Evolutionary conservation across 139 green algal species (phyloP).

Genomic region (Chlamydomonas sphaeroides): DNA sequence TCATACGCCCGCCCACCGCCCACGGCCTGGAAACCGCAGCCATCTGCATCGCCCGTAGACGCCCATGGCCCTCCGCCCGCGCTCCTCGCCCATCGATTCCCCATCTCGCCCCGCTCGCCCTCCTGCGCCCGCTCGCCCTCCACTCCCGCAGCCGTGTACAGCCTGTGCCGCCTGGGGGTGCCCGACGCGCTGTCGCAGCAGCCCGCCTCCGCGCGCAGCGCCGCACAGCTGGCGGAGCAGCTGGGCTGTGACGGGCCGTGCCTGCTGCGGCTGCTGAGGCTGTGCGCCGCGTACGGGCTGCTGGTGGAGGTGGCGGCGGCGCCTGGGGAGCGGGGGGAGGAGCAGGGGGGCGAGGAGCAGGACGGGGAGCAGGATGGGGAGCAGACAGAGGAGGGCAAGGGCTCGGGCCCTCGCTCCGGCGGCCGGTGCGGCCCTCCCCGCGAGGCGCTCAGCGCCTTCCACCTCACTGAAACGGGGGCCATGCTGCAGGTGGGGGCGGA

Average conservation of each 20-base stretch:
- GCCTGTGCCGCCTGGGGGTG: conserved; percentile 9
- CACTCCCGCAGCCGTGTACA: conserved; percentile 8
- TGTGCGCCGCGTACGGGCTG: conserved; percentile 23
- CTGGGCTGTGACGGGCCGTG: conserved; percentile 13
- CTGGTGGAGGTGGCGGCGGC: neutral
- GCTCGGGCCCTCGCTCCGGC: too few relatives aligned
- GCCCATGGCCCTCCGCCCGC: neutral
- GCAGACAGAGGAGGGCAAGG: neutral
- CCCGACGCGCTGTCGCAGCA: conserved; percentile 1
- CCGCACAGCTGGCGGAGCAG: neutral
- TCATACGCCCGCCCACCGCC: too few relatives aligned
- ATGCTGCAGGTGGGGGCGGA: neutral
- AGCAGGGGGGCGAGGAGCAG: too few relatives aligned
- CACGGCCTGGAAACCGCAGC: neutral
- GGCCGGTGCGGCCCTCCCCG: neutral
- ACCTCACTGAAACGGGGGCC: neutral
- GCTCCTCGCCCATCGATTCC: neutral
- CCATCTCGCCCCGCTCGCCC: too few relatives aligned
- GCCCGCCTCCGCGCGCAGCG: neutral
- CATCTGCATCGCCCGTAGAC: neutral
- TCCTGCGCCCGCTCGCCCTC: too few relatives aligned
- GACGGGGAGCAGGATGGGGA: neutral
- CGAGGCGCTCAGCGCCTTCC: neutral
- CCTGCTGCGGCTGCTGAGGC: conserved; percentile 29
- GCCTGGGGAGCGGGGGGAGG: neutral